Percentiles rank a stretch among this genome's conserved stretches.
phyloP scores from a whole-genome alignment of 208 protist species.

The Crithidia sp. region DNA sequence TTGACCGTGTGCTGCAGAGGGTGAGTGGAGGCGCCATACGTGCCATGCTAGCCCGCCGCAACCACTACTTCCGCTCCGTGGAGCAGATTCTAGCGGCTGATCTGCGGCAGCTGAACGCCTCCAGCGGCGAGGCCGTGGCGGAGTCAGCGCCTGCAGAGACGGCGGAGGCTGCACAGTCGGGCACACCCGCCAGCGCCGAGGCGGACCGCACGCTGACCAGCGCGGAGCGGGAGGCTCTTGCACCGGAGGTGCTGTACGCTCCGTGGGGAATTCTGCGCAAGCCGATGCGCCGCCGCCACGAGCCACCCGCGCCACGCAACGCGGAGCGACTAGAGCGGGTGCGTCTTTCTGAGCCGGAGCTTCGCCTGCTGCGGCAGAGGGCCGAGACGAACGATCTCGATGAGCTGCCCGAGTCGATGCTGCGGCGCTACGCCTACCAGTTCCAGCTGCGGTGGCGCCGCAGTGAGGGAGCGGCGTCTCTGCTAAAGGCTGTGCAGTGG shows the following conservation, averaged over 20 bases:
- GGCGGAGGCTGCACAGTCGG: not conserved
- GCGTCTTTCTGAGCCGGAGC: constrained; percentile 62
- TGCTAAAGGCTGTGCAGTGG: constrained; percentile 85
- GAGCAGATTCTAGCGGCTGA: constrained; percentile 77
- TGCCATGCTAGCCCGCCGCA: constrained; percentile 79
- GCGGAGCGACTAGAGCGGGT: constrained; percentile 71
- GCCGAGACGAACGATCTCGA: constrained; percentile 73
- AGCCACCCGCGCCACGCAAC: constrained; percentile 22
- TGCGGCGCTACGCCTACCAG: constrained; percentile 88
- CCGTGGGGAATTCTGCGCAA: constrained; percentile 89
- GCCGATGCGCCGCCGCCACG: constrained; percentile 44
- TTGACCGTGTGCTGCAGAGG: constrained; percentile 69
- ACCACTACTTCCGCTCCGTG: constrained; percentile 89
- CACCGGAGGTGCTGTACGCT: constrained; percentile 75
- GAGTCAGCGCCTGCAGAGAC: not conserved
- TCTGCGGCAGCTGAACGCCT: constrained; percentile 50
- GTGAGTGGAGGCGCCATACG: constrained; percentile 65
- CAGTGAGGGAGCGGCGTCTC: constrained; percentile 55
- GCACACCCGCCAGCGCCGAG: not conserved
- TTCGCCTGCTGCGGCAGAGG: constrained; percentile 67
- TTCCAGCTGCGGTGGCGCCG: constrained; percentile 84
- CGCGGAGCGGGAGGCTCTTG: constrained; percentile 47
- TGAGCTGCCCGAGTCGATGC: constrained; percentile 79
- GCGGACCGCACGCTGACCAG: constrained; percentile 52
- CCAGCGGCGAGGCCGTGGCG: not conserved